Evolutionary conservation across 495 filamentous ascomycete genomes (phyloP).

Genomic region (Aspergillus conjunctus): DNA sequence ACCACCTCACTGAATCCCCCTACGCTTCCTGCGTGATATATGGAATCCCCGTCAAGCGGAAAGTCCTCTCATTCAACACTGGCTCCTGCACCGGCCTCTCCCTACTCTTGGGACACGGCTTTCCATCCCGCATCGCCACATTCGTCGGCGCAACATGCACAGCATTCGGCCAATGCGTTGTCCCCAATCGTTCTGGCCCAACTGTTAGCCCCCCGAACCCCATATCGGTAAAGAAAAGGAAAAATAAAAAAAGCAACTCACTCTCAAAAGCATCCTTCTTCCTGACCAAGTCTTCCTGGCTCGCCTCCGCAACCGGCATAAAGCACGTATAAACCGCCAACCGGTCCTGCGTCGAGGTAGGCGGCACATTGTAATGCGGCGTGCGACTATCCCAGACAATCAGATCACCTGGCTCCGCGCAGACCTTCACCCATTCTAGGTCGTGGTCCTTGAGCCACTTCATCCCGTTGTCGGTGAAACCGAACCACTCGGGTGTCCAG

Average conservation of each 20-base stretch:
- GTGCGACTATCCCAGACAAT: conserved; percentile 47
- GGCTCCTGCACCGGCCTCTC: conserved; percentile 29
- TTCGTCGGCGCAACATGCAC: conserved; percentile 35
- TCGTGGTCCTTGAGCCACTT: conserved; percentile 42
- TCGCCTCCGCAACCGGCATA: conserved; percentile 40
- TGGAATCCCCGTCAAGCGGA: conserved; percentile 42
- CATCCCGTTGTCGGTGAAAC: conserved; percentile 42
- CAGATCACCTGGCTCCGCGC: conserved; percentile 46
- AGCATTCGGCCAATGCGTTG: conserved; percentile 43
- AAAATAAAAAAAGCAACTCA: conserved; percentile 12
- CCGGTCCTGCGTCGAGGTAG: conserved; percentile 27
- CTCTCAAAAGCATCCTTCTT: conserved; percentile 43
- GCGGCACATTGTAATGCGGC: conserved; percentile 42
- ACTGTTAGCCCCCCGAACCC: neutral
- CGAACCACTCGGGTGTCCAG: conserved; percentile 45
- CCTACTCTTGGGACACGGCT: conserved; percentile 32
- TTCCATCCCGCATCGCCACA: conserved; percentile 35
- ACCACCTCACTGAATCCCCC: neutral
- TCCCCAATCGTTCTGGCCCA: conserved; percentile 28
- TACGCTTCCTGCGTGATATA: conserved; percentile 22
- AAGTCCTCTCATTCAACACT: conserved; percentile 33
- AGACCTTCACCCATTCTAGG: conserved; percentile 40
- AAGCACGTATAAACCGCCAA: conserved; percentile 41
- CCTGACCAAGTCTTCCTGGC: conserved; percentile 35
- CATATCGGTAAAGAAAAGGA: neutral